These are phyloP conservation scores for Ogataea siamensis DNA, from an alignment of 805 yeast species.

Conservation along the genomic window DNA sequence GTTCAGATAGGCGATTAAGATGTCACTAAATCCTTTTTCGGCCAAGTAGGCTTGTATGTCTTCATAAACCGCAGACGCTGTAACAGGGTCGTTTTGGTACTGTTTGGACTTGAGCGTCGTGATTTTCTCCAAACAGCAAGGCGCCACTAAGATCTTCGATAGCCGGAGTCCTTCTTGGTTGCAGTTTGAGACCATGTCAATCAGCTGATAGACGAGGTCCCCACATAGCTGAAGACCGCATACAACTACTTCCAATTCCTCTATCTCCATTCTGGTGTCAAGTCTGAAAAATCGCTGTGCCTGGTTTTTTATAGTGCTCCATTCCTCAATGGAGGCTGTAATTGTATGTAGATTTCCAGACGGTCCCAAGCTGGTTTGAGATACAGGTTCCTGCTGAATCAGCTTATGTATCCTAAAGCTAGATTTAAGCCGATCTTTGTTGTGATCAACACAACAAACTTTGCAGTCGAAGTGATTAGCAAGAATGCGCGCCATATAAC, in stretches of 20 bases:
- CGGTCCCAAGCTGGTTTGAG: constrained; percentile 7
- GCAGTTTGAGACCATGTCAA: constrained; percentile 15
- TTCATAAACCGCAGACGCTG: constrained; percentile 1
- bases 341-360: constrained; percentile 17
- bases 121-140: constrained; percentile 25
- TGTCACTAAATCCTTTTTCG: constrained; percentile 8
- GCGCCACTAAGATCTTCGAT: constrained; percentile 14
- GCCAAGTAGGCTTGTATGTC: constrained; percentile 13
- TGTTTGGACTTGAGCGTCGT: constrained; percentile 9
- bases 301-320: constrained; percentile 10
- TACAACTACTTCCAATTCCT: constrained; percentile 7
- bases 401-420: constrained; percentile 23
- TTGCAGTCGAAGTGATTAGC: constrained; percentile 15
- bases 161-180: constrained; percentile 1
- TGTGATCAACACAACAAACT: constrained; percentile 27
- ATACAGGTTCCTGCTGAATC: constrained; percentile 14
- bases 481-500: constrained; percentile 29
- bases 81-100: background rate
- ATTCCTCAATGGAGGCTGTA: constrained; percentile 3
- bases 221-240: constrained; percentile 30
- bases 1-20: constrained; percentile 15
- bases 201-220: constrained; percentile 22
- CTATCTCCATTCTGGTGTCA: constrained; percentile 5
- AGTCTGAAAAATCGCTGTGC: constrained; percentile 12
- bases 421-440: constrained; percentile 21